Conservation (phyloP, 2,329 filamentous ascomycete species). For the Tolypocladium capitatum region DNA sequence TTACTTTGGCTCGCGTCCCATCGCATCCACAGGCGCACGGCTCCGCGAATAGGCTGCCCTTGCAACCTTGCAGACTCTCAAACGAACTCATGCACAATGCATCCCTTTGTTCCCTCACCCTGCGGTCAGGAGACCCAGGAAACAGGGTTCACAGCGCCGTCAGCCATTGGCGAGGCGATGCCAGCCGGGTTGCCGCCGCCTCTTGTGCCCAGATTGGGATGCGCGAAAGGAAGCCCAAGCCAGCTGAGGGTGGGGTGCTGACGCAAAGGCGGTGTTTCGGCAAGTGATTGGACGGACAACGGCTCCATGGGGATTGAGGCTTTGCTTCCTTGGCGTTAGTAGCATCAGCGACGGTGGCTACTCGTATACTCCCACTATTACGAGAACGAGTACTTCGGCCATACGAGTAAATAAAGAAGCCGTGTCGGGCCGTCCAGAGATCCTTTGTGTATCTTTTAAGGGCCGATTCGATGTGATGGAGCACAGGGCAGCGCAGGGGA, state of each 20-base stretch:
- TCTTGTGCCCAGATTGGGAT: constrained; percentile 2
- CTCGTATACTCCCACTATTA: too few species aligned
- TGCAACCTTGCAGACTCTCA: constrained; percentile 8
- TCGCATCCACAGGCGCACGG: not conserved
- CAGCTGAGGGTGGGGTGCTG: constrained; percentile 1
- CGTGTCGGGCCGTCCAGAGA: not conserved
- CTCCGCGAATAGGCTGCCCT: constrained; percentile 4
- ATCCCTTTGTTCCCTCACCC: constrained; percentile 14
- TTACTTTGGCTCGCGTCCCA: constrained; percentile 7
- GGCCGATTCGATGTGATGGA: not conserved
- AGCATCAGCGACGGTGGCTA: not conserved
- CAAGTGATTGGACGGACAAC: not conserved
- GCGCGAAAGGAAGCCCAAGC: not conserved
- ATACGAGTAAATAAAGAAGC: not conserved
- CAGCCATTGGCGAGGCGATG: not conserved
- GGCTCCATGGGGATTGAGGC: not conserved
- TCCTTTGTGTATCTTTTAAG: not conserved
- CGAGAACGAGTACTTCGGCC: too few species aligned
- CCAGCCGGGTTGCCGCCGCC: constrained; percentile 1
- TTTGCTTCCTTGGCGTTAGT: not conserved
- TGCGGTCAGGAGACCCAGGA: constrained; percentile 9
- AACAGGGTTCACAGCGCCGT: not conserved
- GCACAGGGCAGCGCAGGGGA: not conserved
- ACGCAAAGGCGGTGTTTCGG: not conserved
- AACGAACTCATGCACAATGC: constrained; percentile 13